Evolutionary conservation across 345 rosid genomes (phyloP), one percentile per base, ranked within the genome.

Genomic region (Psidium friedrichsthalianum): DNA sequence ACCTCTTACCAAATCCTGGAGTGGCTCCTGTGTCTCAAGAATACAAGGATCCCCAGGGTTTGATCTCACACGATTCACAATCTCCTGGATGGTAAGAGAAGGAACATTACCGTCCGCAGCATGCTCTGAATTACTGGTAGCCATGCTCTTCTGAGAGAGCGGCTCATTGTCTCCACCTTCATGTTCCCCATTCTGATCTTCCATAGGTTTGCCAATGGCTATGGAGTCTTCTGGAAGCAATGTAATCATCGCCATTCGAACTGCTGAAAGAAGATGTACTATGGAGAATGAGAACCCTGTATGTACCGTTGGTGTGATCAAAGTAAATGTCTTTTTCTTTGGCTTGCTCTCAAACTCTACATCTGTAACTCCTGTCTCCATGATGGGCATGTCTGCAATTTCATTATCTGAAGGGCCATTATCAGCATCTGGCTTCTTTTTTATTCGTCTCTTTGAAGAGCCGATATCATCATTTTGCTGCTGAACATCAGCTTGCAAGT

Each of bases 11-110:
- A 98, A 91, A 93, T 98, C 99, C 85, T 95, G 95, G 86, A 98
- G 98, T 10, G 98, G 98, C 89, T 96, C 99, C 89, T 94, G 99
- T 32, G 98, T 94, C 92, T 96, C 97, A 61, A 96, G 96, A 87
- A 97, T 94, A 87, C 93, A 94, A 84, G 98, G 98, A 91, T 97
- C 99, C 80, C 98, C 96, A 22, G 99, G 99, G 87, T 95, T 96
- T 83, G 95, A 94, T 85, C 89, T 93, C 85, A 96, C 93, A n/a
- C 97, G 92, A 89, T 94, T 90, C 86, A 96, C 98, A 92, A 96
- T 95, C 92, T 97, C 98, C 94, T 93, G 98, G 84, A 95, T 92
- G 69, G 97, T 92, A 89, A 93, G 96, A 85, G 93, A 89, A 81
- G 94, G 98, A 58, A 90, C 86, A 90, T 90, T 92, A 81, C 87